Percentiles rank a stretch among this genome's conserved stretches.
phyloP scores from a whole-genome alignment of 176 grass and related monocot species.

The Oryza nivara region DNA sequence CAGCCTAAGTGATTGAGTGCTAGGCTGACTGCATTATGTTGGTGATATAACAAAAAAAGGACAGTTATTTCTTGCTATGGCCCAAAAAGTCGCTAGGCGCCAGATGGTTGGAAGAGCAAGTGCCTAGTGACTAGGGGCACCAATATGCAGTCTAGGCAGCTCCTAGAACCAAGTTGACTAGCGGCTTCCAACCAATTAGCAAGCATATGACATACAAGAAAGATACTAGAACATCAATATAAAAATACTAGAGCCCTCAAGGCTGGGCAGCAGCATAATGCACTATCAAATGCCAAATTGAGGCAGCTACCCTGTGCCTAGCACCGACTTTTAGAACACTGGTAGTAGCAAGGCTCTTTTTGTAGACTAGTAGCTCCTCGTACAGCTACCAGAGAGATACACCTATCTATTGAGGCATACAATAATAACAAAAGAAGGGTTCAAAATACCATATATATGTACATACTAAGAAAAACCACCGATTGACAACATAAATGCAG shows the following conservation, averaged over 20 bases:
- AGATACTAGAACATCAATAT: neutral
- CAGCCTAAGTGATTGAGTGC: neutral
- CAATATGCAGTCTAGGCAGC: neutral
- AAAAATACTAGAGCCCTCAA: neutral
- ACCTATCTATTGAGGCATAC: neutral
- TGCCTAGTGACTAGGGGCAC: neutral
- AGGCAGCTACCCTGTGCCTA: neutral
- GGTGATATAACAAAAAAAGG: neutral
- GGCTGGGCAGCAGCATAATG: neutral
- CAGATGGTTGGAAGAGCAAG: neutral
- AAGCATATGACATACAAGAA: neutral
- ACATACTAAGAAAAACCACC: neutral
- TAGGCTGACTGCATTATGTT: neutral
- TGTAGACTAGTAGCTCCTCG: slow-evolving; percentile 13
- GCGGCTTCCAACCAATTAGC: neutral
- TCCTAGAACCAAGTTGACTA: neutral
- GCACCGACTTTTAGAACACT: neutral
- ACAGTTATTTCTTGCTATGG: neutral
- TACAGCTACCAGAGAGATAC: slow-evolving; percentile 3
- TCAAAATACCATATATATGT: neutral
- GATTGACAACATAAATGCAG: neutral
- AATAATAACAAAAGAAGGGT: neutral
- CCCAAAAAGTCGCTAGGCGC: neutral
- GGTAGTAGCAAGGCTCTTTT: neutral
- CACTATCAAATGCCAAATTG: neutral